A percentile compares a stretch with the other conserved stretches of the same genome.
Conservation (phyloP, 2,329 filamentous ascomycete genomes). For the Clonostachys solani region DNA sequence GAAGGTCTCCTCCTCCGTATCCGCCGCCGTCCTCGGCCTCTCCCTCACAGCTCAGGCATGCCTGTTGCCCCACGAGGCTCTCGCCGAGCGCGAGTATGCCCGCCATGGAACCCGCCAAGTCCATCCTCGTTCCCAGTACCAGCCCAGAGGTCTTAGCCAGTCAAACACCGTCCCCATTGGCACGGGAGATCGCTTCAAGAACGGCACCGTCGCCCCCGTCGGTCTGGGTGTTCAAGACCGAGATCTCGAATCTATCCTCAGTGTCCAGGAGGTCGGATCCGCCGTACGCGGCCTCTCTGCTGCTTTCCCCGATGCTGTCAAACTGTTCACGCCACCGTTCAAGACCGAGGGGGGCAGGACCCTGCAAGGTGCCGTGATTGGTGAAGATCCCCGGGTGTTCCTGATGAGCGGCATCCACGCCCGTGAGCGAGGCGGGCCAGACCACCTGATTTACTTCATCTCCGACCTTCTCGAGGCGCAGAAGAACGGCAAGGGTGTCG, state of each 20-base stretch:
- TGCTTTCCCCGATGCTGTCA: slow-evolving; percentile 26
- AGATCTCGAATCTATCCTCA: slow-evolving; percentile 37
- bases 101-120: neutral
- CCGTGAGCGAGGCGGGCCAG: slow-evolving; percentile 52
- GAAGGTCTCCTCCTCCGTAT: slow-evolving; percentile 18
- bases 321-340: slow-evolving; percentile 33
- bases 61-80: slow-evolving; percentile 1
- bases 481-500: slow-evolving; percentile 40
- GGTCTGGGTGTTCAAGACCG: slow-evolving; percentile 23
- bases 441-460: slow-evolving; percentile 53
- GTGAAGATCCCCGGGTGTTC: slow-evolving; percentile 43
- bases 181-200: slow-evolving; percentile 28
- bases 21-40: slow-evolving; percentile 5
- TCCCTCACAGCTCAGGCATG: neutral
- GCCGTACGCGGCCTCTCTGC: slow-evolving; percentile 35
- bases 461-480: slow-evolving; percentile 51
- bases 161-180: slow-evolving; percentile 22
- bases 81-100: slow-evolving; percentile 2
- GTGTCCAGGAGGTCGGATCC: slow-evolving; percentile 35
- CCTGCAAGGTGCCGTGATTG: slow-evolving; percentile 35
- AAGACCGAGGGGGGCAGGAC: slow-evolving; percentile 35
- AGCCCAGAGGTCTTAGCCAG: slow-evolving; percentile 22
- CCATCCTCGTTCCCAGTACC: slow-evolving; percentile 5
- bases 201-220: slow-evolving; percentile 20
- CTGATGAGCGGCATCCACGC: slow-evolving; percentile 51